phyloP scores from a whole-genome alignment of 139 green algal genomes.

The Coelastrella sp. region DNA sequence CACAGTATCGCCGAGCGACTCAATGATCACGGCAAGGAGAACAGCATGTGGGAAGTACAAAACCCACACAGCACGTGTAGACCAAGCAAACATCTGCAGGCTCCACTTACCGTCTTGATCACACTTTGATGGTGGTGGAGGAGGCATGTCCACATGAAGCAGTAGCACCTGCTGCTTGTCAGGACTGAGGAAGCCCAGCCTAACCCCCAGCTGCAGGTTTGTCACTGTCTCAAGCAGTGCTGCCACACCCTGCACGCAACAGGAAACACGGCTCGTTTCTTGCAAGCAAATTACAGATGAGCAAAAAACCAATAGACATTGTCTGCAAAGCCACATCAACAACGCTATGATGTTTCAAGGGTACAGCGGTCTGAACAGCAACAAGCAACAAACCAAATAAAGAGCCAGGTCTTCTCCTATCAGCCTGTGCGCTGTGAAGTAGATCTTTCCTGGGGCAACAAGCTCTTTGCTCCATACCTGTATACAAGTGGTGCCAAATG shows the following conservation, averaged over 20 bases:
- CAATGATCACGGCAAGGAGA: too few species aligned
- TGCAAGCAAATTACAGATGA: background rate
- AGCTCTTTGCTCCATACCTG: background rate
- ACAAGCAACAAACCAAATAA: too few species aligned
- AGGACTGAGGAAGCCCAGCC: slow-evolving; percentile 27
- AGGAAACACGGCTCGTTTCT: background rate
- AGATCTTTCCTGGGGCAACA: background rate
- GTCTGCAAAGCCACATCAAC: background rate
- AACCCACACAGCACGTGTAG: too few species aligned
- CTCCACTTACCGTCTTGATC: background rate
- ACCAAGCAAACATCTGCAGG: too few species aligned
- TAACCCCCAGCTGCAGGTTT: background rate
- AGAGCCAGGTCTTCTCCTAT: too few species aligned
- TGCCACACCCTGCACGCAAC: background rate
- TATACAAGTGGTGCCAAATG: background rate
- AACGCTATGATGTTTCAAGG: background rate
- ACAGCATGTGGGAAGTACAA: too few species aligned
- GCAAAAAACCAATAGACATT: background rate
- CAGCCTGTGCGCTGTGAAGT: background rate
- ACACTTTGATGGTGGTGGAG: background rate
- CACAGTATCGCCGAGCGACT: too few species aligned
- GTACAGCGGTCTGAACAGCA: too few species aligned
- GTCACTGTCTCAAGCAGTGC: background rate
- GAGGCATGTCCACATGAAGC: background rate
- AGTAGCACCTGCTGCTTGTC: slow-evolving; percentile 9